Evolutionary conservation across 495 filamentous ascomycete species (phyloP).

Genomic region (Daldinia concentrica): DNA sequence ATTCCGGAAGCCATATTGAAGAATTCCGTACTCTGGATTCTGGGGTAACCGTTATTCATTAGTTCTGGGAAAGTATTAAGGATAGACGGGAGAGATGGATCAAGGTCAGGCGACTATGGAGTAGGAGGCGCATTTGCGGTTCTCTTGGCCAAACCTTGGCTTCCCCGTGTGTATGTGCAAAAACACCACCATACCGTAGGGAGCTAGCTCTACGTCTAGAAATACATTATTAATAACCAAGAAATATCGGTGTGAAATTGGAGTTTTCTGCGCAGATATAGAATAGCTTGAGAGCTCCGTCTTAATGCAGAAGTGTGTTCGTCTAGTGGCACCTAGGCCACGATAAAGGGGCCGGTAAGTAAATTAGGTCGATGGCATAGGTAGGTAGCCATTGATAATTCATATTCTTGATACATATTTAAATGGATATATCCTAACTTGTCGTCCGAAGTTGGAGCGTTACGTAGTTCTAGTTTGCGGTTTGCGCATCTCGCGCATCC

Average conservation of each 20-base stretch:
- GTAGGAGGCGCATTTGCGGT: background rate
- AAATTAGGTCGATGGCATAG: background rate
- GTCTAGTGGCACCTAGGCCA: background rate
- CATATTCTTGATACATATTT: background rate
- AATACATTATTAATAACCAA: background rate
- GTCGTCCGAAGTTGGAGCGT: background rate
- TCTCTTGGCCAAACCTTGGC: background rate
- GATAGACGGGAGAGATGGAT: background rate
- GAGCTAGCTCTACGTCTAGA: background rate
- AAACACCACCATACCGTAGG: background rate
- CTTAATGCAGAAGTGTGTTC: background rate
- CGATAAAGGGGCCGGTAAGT: background rate
- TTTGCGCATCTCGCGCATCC: conserved; percentile 1
- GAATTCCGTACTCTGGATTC: background rate
- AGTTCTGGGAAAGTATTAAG: background rate
- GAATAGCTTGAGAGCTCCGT: background rate
- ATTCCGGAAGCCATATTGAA: conserved; percentile 3
- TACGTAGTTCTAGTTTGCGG: background rate
- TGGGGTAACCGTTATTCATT: background rate
- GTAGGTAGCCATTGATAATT: too few species aligned
- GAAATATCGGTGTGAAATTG: background rate
- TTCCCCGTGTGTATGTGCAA: background rate
- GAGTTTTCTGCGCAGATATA: background rate
- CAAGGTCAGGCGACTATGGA: background rate
- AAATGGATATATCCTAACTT: background rate